A percentile compares a stretch with the other conserved stretches of the same genome.
phyloP scores from a whole-genome alignment of 331 rosid genomes.

The Arachis monticola region DNA sequence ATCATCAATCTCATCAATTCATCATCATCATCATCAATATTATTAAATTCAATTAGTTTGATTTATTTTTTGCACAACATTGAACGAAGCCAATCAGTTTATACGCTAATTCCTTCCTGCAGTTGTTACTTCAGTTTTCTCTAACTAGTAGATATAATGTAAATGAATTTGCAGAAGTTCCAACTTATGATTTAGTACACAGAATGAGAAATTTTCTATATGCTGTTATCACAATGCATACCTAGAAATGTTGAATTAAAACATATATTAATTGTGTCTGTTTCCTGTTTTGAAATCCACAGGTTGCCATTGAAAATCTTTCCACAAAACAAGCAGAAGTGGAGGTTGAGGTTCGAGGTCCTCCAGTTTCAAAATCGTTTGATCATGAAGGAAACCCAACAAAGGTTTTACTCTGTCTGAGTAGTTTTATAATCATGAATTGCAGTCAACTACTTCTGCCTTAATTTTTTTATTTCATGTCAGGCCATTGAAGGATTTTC shows the following conservation, averaged over 20 bases:
- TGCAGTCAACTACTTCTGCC: slow-evolving; percentile 13
- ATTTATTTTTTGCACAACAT: no score
- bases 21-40: no score
- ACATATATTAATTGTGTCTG: slow-evolving; percentile 19
- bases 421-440: neutral
- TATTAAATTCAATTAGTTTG: no score
- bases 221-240: slow-evolving; percentile 14
- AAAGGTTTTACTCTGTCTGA: slow-evolving; percentile 62
- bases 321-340: slow-evolving; percentile 69
- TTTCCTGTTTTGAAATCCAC: slow-evolving; percentile 37
- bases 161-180: slow-evolving; percentile 10
- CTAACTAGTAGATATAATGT: neutral
- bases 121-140: slow-evolving; percentile 1
- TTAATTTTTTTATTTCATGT: slow-evolving; percentile 44
- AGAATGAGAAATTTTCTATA: slow-evolving; percentile 13
- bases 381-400: slow-evolving; percentile 85
- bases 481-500: slow-evolving; percentile 95
- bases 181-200: slow-evolving; percentile 5
- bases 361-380: slow-evolving; percentile 92
- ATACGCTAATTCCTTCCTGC: neutral
- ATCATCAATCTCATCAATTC: no score
- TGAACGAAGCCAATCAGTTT: no score
- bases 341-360: slow-evolving; percentile 93
- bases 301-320: slow-evolving; percentile 77
- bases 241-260: neutral